Base-by-base conservation (phyloP, 106 monocot genomes). In the Xerophyta viscosa region DNA sequence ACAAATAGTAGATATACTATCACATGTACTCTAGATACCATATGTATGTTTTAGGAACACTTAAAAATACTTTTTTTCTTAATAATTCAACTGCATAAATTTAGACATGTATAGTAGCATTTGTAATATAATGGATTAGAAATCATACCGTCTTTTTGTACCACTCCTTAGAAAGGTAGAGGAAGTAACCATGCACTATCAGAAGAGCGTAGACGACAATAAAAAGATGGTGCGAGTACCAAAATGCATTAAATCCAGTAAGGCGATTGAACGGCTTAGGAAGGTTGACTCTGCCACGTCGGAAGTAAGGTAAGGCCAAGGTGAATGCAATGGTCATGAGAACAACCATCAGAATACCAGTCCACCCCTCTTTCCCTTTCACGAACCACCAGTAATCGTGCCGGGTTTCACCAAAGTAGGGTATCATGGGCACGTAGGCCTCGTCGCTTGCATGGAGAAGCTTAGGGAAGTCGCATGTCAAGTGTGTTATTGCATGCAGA, bases 341-440 rank as follows among this genome's bases (percentile, higher is more conserved):
- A 17, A 87, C 83, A 25, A 93, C 80, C 74, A 93, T 93, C 24
- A 80, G 63, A 27, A 92, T 46, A n/a, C 92, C 92, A 0, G 87
- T 87, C 87, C 87, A 87, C n/a, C 92, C 92, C 33, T 82, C 92
- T 2, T 79, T 87, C 9, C 92, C 92, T 56, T 83, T 87, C 29
- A 92, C 83, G 57, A 92, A 92, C 92, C 92, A 92, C 92, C 86
- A 87, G 67, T 83, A 92, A 60, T 87, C 66, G 27, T 69, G 93
- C 56, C 84, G 18, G 37, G 41, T 27, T 25, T 70, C 60, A 0
- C 93, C 93, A 57, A 94, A 88, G 47, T 54, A 81, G 6, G 27
- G 84, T 59, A 67, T 69, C 84, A 88, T 84, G 0, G 81, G 77
- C 31, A 33, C 63, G 71, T 94, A 94, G n/a, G 39, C 81, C 12